These are phyloP conservation scores for Galeopsis tetrahit DNA, from an alignment of 257 asterid genomes.

Conservation along the genomic window DNA sequence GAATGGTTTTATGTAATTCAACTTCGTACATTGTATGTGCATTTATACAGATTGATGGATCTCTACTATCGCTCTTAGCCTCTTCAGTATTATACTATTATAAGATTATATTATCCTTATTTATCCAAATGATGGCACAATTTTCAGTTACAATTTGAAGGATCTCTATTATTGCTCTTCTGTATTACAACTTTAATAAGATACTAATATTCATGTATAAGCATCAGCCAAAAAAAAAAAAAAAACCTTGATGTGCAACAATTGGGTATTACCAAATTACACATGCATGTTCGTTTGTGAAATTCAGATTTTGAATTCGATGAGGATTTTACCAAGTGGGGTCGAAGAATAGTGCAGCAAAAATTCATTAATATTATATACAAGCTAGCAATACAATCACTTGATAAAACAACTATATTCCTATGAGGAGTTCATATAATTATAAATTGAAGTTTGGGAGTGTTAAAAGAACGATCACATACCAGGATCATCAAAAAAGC, in stretches of 20 bases:
- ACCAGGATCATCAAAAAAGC: conserved; percentile 97
- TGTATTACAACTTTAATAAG: neutral
- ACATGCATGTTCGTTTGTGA: neutral
- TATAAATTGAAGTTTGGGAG: conserved; percentile 16
- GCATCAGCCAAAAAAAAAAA: neutral
- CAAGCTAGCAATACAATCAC: conserved; percentile 11
- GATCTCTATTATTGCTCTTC: neutral
- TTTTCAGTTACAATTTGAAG: neutral
- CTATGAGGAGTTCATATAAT: neutral
- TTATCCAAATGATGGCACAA: conserved; percentile 17
- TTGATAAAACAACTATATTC: conserved; percentile 12
- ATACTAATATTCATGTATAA: neutral
- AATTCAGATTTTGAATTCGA: neutral
- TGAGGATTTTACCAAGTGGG: neutral
- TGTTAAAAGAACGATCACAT: conserved; percentile 27
- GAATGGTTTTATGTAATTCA: conserved; percentile 15
- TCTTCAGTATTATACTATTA: neutral
- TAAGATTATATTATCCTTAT: neutral
- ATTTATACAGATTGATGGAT: neutral
- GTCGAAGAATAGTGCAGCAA: neutral
- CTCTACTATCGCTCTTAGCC: neutral
- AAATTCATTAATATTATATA: neutral
- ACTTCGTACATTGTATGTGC: conserved; percentile 14
- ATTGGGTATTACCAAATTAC: conserved; percentile 10
- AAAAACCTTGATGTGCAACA: neutral